Base-by-base conservation (phyloP, 345 rosid genomes). In the Crucihimalaya himalaica region DNA sequence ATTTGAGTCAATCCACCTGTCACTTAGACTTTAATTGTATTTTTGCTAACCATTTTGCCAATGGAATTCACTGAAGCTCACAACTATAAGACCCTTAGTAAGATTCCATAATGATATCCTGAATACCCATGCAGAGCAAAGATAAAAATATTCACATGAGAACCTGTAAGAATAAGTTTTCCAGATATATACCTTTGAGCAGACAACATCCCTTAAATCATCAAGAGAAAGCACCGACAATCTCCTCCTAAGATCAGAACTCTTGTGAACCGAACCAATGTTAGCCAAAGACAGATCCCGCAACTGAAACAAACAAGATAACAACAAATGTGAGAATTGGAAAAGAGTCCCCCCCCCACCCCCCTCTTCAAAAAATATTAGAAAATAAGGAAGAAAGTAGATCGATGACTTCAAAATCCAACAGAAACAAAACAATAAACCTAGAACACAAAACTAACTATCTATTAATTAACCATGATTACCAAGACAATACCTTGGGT, bases 121-220 rank as follows among this genome's bases (percentile, higher is more conserved):
- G 5, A 48, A 46, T 51, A 31, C 34, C 8, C 45, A 51, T 63
- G 53, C 54, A 19, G 3, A 64, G 6, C 14, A n/a, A 54, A 73
- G n/a, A 28, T 63, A 27, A 11, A 37, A 9, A 14, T 15, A 15
- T 27, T 57, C 60, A 58, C 43, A 47, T 37, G 61, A 47, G 27
- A 63, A 20, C 45, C 43, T 59, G 43, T 42, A 10, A 55, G 23
- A 68, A 69, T 28, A 45, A 61, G 63, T 27, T 55, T 51, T 51
- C 34, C 40, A 73, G 35, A 78, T 52, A 78, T 85, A 63, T 79
- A 92, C 99, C 97, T 95, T 95, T 72, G 79, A 63, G 81, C 99
- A 95, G 79, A 92, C 99, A 79, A 95, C 79, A 82, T 95, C 93
- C 80, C 84, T 87, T 37, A 95, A 83, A 78, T 95, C 99, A 64